Evolutionary conservation across 1,139 yeast species (phyloP).

Genomic region (Kluyveromyces sp.): DNA sequence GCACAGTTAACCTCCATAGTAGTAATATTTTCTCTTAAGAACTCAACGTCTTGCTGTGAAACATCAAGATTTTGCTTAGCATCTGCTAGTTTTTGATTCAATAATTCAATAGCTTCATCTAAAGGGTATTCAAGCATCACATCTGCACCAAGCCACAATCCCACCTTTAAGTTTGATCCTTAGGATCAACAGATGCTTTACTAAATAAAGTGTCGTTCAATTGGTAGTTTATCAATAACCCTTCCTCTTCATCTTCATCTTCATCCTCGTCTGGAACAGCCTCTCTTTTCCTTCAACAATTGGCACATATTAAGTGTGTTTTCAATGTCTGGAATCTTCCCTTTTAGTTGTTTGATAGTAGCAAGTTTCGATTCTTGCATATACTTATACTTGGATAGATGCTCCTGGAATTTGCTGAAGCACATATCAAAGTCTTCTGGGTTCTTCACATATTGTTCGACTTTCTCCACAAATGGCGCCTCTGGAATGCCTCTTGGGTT

Average conservation of each 20-base stretch:
- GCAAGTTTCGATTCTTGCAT: slow-evolving; percentile 78
- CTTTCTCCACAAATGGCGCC: slow-evolving; percentile 88
- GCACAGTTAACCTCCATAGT: slow-evolving; percentile 98
- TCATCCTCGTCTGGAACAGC: slow-evolving; percentile 36
- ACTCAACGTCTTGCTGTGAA: slow-evolving; percentile 81
- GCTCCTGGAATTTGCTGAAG: slow-evolving; percentile 67
- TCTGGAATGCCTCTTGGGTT: slow-evolving; percentile 95
- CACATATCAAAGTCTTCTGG: slow-evolving; percentile 64
- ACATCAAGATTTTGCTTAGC: slow-evolving; percentile 52
- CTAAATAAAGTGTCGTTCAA: slow-evolving; percentile 88
- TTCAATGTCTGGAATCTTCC: slow-evolving; percentile 82
- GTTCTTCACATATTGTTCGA: slow-evolving; percentile 62
- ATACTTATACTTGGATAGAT: slow-evolving; percentile 71
- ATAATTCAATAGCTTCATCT: slow-evolving; percentile 72
- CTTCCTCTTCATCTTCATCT: slow-evolving; percentile 35
- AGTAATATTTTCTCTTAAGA: slow-evolving; percentile 84
- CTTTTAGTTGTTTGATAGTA: slow-evolving; percentile 57
- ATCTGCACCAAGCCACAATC: slow-evolving; percentile 94
- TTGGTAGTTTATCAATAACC: slow-evolving; percentile 70
- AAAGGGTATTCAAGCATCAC: slow-evolving; percentile 94
- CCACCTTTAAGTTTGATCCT: slow-evolving; percentile 46
- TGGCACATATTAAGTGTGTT: slow-evolving; percentile 71
- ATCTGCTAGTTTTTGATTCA: slow-evolving; percentile 52
- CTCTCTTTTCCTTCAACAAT: slow-evolving; percentile 41
- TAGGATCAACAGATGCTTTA: slow-evolving; percentile 60